phyloP scores from a whole-genome alignment of 306 rosid genomes.

The Inga laurina region DNA sequence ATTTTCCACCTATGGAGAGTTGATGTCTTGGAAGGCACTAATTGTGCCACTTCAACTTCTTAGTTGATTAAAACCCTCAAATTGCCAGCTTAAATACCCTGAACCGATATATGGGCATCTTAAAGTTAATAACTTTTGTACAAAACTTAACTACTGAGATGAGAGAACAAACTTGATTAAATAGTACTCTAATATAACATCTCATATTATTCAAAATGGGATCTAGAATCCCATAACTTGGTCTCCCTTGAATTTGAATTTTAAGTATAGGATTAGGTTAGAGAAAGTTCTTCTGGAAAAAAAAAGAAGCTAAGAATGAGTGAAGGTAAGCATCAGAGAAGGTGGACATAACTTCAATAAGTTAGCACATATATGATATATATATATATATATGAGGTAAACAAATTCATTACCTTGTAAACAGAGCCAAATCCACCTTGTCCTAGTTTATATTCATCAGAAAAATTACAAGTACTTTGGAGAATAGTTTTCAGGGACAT shows the following conservation, averaged over 20 bases:
- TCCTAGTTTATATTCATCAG: constrained; percentile 36
- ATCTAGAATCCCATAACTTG: neutral
- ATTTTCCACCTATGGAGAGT: neutral
- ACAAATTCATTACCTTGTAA: constrained; percentile 32
- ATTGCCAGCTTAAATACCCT: neutral
- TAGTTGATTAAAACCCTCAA: neutral
- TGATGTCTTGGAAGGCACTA: neutral
- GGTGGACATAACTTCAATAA: neutral
- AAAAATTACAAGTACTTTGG: constrained; percentile 32
- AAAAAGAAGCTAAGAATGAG: neutral
- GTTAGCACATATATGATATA: no score
- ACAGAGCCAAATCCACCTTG: constrained; percentile 56
- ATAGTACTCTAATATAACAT: neutral
- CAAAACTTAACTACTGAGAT: neutral
- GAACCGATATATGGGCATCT: neutral
- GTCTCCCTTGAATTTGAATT: neutral
- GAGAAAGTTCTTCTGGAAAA: neutral
- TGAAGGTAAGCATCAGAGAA: neutral
- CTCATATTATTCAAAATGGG: neutral
- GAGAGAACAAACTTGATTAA: neutral
- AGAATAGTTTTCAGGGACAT: constrained; percentile 39
- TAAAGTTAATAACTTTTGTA: neutral
- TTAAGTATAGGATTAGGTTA: neutral
- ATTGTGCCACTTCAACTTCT: neutral
- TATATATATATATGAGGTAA: no score